These are phyloP conservation scores for Pyrenochaeta sp. DNA, from an alignment of 2,329 filamentous ascomycete species.

Conservation along the genomic window DNA sequence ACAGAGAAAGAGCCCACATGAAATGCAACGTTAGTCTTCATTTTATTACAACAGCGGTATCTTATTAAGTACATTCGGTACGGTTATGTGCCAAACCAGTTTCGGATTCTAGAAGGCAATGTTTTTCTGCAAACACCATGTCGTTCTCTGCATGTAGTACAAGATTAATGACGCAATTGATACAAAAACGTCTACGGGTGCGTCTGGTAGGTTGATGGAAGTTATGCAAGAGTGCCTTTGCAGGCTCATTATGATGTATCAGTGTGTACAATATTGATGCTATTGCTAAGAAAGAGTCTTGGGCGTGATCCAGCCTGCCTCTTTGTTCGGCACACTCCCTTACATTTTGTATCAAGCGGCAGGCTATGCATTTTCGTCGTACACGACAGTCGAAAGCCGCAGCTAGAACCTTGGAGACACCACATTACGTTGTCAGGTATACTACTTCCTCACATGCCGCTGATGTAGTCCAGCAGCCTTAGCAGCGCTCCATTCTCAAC, in stretches of 20 bases:
- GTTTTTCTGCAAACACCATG: slow-evolving; percentile 64
- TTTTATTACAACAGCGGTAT: slow-evolving; percentile 57
- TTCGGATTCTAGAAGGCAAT: slow-evolving; percentile 60
- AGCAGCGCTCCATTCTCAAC: slow-evolving; percentile 47
- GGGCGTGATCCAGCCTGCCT: too few species aligned
- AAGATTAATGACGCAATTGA: slow-evolving; percentile 63
- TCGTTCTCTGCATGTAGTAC: slow-evolving; percentile 33
- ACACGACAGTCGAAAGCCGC: too few species aligned
- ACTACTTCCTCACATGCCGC: slow-evolving; percentile 27
- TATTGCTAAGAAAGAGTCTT: too few species aligned
- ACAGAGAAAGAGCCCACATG: slow-evolving; percentile 69
- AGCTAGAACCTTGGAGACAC: not conserved
- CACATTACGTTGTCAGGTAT: not conserved
- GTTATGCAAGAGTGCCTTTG: slow-evolving; percentile 58
- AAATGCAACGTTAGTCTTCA: slow-evolving; percentile 60
- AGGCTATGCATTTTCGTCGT: too few species aligned
- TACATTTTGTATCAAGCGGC: too few species aligned
- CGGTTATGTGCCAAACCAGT: slow-evolving; percentile 64
- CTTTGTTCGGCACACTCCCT: too few species aligned
- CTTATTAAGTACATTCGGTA: slow-evolving; percentile 67
- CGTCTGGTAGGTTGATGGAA: slow-evolving; percentile 54
- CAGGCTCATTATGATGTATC: too few species aligned
- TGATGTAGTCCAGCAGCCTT: slow-evolving; percentile 47
- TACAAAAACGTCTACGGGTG: slow-evolving; percentile 64
- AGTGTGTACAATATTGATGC: too few species aligned